Percentiles rank a stretch among this genome's conserved stretches.
Conservation (phyloP, 257 asterid genomes). For the Solanum pinnatisectum region DNA sequence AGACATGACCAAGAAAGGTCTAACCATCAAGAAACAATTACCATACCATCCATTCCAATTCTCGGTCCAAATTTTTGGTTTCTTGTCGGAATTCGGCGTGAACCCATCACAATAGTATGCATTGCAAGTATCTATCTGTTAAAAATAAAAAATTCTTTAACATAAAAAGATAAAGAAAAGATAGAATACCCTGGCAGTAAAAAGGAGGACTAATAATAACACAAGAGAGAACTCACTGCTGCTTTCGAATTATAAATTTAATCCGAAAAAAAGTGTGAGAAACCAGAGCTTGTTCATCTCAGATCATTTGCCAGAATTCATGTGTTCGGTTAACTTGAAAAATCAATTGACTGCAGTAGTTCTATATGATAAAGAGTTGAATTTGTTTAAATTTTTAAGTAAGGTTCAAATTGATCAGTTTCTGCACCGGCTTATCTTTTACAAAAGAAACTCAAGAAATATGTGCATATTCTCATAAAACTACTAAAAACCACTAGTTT, state of each 20-base stretch:
- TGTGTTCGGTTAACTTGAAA: background rate
- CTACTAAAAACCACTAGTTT: background rate
- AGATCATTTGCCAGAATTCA: background rate
- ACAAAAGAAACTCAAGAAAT: background rate
- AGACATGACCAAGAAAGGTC: background rate
- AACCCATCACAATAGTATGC: slow-evolving; percentile 85
- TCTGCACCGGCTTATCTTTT: background rate
- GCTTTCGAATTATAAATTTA: background rate
- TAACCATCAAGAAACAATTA: background rate
- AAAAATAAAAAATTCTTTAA: slow-evolving; percentile 1
- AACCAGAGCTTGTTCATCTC: background rate
- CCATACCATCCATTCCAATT: slow-evolving; percentile 96
- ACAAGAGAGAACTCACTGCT: background rate
- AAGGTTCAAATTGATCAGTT: background rate
- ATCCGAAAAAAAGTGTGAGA: background rate
- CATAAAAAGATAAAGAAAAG: background rate
- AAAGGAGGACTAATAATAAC: slow-evolving; percentile 5
- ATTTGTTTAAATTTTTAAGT: background rate
- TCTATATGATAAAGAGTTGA: background rate
- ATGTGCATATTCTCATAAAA: background rate
- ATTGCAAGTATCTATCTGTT: slow-evolving; percentile 90
- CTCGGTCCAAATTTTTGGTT: slow-evolving; percentile 85
- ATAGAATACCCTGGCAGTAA: background rate
- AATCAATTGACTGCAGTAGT: background rate
- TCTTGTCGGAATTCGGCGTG: slow-evolving; percentile 71